phyloP scores from a whole-genome alignment of 2,329 filamentous ascomycete genomes.

The Colletotrichum sansevieriae region DNA sequence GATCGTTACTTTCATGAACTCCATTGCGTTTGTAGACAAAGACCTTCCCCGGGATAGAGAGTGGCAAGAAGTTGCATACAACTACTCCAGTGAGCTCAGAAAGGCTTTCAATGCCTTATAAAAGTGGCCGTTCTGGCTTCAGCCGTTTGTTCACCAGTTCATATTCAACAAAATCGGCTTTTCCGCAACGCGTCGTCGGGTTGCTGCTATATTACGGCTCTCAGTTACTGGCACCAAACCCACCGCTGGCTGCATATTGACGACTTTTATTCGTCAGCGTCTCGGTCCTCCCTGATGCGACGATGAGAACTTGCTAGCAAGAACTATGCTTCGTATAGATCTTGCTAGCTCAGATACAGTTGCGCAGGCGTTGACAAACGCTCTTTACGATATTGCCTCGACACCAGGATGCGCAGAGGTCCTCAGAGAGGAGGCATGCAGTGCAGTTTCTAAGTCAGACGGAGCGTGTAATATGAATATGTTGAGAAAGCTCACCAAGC shows the following conservation, averaged over 20 bases:
- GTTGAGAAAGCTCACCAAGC: conserved; percentile 20
- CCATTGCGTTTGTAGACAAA: conserved; percentile 14
- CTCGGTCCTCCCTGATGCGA: background rate
- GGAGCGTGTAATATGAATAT: background rate
- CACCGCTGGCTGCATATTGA: background rate
- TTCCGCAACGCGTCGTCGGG: background rate
- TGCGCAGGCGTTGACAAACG: conserved; percentile 19
- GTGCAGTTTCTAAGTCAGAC: background rate
- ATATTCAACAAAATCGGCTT: conserved; percentile 15
- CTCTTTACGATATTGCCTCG: conserved; percentile 19
- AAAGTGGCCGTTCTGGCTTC: conserved; percentile 22
- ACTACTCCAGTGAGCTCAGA: conserved; percentile 10
- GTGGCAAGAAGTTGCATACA: conserved; percentile 21
- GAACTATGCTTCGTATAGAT: conserved; percentile 17
- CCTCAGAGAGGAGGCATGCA: background rate
- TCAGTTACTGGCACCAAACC: background rate
- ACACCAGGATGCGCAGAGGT: background rate
- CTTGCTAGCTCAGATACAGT: conserved; percentile 26
- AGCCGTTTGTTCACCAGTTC: conserved; percentile 23
- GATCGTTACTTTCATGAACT: conserved; percentile 18
- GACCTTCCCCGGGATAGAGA: conserved; percentile 13
- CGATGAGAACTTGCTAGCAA: background rate
- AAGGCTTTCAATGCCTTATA: conserved; percentile 19
- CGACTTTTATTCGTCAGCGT: conserved; percentile 2
- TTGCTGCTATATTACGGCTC: background rate